These are phyloP conservation scores for Hura crepitans DNA, from an alignment of 441 rosid genomes.

Conservation along the genomic window DNA sequence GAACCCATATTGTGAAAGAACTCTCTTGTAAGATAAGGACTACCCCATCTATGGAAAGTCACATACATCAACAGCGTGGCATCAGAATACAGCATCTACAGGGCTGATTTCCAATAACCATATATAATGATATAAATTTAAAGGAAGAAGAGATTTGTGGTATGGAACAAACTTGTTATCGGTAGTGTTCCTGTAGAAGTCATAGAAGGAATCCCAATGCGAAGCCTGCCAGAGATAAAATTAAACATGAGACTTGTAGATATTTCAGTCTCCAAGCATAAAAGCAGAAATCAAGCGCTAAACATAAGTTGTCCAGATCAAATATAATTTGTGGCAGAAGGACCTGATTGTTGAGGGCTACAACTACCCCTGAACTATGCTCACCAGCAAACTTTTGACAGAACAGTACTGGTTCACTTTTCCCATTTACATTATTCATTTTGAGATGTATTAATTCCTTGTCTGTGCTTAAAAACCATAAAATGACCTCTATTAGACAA, in stretches of 20 bases:
- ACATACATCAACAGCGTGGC: neutral
- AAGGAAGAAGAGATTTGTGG: slow-evolving; percentile 8
- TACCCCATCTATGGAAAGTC: slow-evolving; percentile 77
- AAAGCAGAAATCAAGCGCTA: neutral
- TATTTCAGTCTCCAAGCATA: neutral
- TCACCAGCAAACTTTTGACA: neutral
- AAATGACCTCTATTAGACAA: neutral
- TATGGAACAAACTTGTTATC: slow-evolving; percentile 71
- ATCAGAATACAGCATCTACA: neutral
- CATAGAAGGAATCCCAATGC: slow-evolving; percentile 93
- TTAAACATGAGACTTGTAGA: neutral
- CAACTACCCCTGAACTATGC: neutral
- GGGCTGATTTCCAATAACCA: neutral
- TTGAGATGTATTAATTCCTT: neutral
- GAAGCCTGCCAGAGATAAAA: slow-evolving; percentile 48
- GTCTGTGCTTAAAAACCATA: neutral
- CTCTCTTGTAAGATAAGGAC: slow-evolving; percentile 78
- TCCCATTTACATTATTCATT: neutral
- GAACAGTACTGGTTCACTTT: neutral
- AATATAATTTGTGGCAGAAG: neutral
- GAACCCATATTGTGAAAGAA: slow-evolving; percentile 81
- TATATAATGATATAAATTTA: neutral
- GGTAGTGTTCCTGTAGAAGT: slow-evolving; percentile 83
- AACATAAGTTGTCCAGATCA: neutral
- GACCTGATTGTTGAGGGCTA: neutral